A percentile compares a stretch with the other conserved stretches of the same genome.
These are phyloP conservation scores for Diaporthe ilicicola DNA, from an alignment of 2,329 filamentous ascomycete species.

Conservation along the genomic window DNA sequence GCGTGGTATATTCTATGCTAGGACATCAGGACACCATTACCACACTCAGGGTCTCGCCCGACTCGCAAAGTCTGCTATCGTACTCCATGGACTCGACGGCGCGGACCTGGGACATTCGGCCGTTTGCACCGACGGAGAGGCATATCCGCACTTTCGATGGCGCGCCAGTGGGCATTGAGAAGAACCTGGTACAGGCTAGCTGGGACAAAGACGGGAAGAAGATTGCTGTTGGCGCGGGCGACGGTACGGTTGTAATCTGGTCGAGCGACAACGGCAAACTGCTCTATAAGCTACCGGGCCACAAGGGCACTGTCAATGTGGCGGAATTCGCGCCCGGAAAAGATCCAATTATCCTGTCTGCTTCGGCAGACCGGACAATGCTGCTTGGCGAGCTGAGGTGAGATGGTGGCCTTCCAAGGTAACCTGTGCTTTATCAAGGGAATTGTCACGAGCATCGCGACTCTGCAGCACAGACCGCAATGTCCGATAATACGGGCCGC, in stretches of 20 bases:
- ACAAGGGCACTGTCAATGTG: constrained; percentile 94
- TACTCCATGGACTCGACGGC: constrained; percentile 95
- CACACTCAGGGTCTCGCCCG: constrained; percentile 89
- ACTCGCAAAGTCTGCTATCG: constrained; percentile 88
- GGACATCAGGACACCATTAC: constrained; percentile 94
- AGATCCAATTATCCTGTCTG: constrained; percentile 87
- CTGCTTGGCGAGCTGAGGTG: constrained; percentile 83
- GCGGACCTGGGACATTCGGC: constrained; percentile 93
- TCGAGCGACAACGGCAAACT: constrained; percentile 88
- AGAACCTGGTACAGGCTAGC: constrained; percentile 88
- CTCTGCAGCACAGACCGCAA: not conserved
- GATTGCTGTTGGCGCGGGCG: constrained; percentile 88
- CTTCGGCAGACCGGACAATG: constrained; percentile 87
- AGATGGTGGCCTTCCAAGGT: constrained; percentile 40
- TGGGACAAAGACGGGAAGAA: constrained; percentile 89
- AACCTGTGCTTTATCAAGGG: not conserved
- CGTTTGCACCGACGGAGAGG: constrained; percentile 89
- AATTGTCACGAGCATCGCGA: not conserved
- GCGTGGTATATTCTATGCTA: constrained; percentile 84
- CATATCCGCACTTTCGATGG: constrained; percentile 91
- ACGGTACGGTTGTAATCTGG: constrained; percentile 92
- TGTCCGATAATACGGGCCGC: not conserved
- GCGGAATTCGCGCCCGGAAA: constrained; percentile 87
- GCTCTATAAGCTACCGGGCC: constrained; percentile 92
- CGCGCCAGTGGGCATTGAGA: constrained; percentile 86